These are phyloP conservation scores for Fusarium lyarnte DNA, from an alignment of 2,329 filamentous ascomycete species.

Conservation along the genomic window DNA sequence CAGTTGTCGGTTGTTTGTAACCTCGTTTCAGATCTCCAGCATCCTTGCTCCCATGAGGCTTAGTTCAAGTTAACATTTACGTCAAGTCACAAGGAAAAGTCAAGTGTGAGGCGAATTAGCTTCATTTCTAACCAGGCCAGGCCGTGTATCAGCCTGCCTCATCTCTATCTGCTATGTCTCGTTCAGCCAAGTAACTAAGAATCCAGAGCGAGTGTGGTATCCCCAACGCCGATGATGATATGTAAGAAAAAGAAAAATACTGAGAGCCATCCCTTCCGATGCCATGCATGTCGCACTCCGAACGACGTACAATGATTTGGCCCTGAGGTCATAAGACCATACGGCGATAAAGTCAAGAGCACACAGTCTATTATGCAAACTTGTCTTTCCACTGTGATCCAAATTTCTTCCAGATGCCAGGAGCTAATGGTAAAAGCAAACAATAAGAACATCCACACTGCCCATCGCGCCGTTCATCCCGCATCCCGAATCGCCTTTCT, in stretches of 20 bases:
- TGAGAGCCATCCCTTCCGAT: slow-evolving; percentile 33
- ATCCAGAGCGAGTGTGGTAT: slow-evolving; percentile 43
- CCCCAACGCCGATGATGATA: slow-evolving; percentile 39
- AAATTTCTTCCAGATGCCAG: slow-evolving; percentile 31
- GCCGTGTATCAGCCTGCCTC: slow-evolving; percentile 21
- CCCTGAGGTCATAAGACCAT: slow-evolving; percentile 21
- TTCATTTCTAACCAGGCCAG: slow-evolving; percentile 46
- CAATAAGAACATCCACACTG: slow-evolving; percentile 22
- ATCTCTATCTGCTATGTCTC: slow-evolving; percentile 34
- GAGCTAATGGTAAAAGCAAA: slow-evolving; percentile 27
- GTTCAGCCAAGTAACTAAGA: slow-evolving; percentile 7
- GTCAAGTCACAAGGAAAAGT: neutral
- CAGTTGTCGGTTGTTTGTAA: too few relatives aligned
- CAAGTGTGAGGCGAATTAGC: slow-evolving; percentile 45
- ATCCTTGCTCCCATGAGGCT: neutral
- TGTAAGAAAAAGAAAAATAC: slow-evolving; percentile 21
- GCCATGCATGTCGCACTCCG: slow-evolving; percentile 38
- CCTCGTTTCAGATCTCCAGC: too few relatives aligned
- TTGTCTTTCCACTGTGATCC: slow-evolving; percentile 35
- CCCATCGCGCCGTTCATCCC: slow-evolving; percentile 42
- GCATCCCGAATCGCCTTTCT: slow-evolving; percentile 37
- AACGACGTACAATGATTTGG: slow-evolving; percentile 37
- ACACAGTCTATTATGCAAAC: slow-evolving; percentile 36
- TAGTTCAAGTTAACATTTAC: neutral
- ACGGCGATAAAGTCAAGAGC: slow-evolving; percentile 21